Evolutionary conservation across 805 yeast species (phyloP).

Genomic region (Henningerozyma blattae): DNA sequence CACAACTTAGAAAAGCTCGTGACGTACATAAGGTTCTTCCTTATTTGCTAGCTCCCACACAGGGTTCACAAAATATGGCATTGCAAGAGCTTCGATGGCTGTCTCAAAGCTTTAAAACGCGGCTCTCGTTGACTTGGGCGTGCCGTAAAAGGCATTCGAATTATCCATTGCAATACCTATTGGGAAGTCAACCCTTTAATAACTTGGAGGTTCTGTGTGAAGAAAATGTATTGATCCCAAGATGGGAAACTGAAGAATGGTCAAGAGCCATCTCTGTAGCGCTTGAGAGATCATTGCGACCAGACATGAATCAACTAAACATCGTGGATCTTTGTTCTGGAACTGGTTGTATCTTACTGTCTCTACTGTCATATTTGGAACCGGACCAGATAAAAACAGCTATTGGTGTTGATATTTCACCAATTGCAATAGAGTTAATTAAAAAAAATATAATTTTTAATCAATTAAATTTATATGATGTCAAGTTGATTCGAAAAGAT

Average conservation of each 20-base stretch:
- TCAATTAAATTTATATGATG: background rate
- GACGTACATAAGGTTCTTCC: too few relatives aligned
- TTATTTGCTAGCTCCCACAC: too few relatives aligned
- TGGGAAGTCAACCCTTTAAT: conserved; percentile 85
- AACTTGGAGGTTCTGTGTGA: conserved; percentile 43
- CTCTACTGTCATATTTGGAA: conserved; percentile 19
- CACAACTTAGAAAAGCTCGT: too few relatives aligned
- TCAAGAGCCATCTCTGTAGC: too few relatives aligned
- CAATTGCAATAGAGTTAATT: conserved; percentile 40
- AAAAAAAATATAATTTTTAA: conserved; percentile 25
- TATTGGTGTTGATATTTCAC: conserved; percentile 46
- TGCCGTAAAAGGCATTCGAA: conserved; percentile 37
- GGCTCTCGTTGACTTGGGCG: too few relatives aligned
- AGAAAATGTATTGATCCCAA: conserved; percentile 66
- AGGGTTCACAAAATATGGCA: background rate
- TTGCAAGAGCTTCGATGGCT: conserved; percentile 1
- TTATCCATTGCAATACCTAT: conserved; percentile 73
- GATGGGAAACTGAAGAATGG: conserved; percentile 98
- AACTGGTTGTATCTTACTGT: conserved; percentile 71
- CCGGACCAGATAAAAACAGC: background rate
- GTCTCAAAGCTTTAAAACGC: too few relatives aligned
- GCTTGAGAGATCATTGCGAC: conserved; percentile 21
- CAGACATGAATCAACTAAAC: too few relatives aligned
- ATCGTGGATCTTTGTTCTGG: conserved; percentile 77
- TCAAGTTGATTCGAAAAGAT: background rate